Evolutionary conservation across 2,329 filamentous ascomycete genomes (phyloP).

Genomic region (Sporothrix mexicana): DNA sequence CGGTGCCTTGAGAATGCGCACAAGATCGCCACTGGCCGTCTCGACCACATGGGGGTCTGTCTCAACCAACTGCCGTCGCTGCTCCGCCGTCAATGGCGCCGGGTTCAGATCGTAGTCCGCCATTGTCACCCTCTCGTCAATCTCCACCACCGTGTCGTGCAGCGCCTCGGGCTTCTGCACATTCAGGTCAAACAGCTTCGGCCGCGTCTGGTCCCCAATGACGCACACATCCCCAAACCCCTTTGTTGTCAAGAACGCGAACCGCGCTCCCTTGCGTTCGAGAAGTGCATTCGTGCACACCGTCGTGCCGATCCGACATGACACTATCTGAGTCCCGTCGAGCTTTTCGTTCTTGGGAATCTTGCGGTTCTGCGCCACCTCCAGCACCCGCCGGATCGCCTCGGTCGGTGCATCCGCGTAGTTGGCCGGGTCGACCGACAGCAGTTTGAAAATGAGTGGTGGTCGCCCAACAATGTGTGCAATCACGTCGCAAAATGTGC

Average conservation of each 20-base stretch:
- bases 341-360: conserved; percentile 50
- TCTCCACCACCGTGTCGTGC: conserved; percentile 81
- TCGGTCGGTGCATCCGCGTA: conserved; percentile 73
- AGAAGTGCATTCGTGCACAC: conserved; percentile 91
- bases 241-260: conserved; percentile 70
- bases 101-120: conserved; percentile 57
- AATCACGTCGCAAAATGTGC: conserved; percentile 39
- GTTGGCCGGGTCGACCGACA: conserved; percentile 71
- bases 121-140: conserved; percentile 86
- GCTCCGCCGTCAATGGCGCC: neutral
- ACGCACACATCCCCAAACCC: conserved; percentile 89
- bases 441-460: conserved; percentile 60
- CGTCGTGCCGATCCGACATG: conserved; percentile 83
- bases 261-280: conserved; percentile 87
- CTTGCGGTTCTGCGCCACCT: conserved; percentile 50
- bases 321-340: neutral
- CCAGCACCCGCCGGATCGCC: conserved; percentile 62
- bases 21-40: conserved; percentile 60
- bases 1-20: conserved; percentile 57
- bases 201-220: conserved; percentile 89
- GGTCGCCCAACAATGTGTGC: conserved; percentile 43
- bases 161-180: conserved; percentile 86
- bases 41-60: conserved; percentile 43
- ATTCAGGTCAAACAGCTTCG: conserved; percentile 87
- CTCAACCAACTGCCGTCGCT: neutral